These are phyloP conservation scores for Quercus phellos DNA, from an alignment of 331 rosid species.

Conservation along the genomic window DNA sequence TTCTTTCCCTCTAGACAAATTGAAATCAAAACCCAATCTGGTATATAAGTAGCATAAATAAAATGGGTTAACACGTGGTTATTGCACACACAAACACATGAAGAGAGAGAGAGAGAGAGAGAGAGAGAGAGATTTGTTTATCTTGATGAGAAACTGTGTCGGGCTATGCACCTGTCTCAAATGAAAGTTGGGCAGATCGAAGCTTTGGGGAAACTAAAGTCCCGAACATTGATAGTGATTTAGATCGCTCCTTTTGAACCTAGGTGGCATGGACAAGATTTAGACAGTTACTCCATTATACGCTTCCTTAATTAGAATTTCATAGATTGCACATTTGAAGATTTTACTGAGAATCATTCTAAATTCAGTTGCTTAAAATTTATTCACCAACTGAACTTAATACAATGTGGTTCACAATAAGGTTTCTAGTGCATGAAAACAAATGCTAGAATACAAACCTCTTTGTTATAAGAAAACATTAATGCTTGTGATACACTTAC, in stretches of 20 bases:
- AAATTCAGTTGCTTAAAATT: conserved; percentile 4
- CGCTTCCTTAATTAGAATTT: conserved; percentile 1
- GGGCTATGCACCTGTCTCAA: conserved; percentile 57
- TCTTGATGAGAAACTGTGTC: not conserved
- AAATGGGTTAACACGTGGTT: not conserved
- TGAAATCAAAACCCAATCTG: not conserved
- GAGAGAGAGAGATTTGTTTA: conserved; percentile 9
- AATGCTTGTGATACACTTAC: conserved; percentile 30
- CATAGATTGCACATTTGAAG: not conserved
- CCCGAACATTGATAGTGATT: conserved; percentile 64
- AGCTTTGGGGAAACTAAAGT: conserved; percentile 88
- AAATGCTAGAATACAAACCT: conserved; percentile 15
- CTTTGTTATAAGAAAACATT: not conserved
- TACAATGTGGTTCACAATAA: not conserved
- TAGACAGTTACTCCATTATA: conserved; percentile 9
- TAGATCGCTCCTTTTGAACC: conserved; percentile 63
- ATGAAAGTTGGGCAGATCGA: conserved; percentile 74
- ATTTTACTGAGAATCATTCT: not conserved
- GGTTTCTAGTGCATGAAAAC: conserved; percentile 7
- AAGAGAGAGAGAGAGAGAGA: not conserved
- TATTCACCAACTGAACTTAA: conserved; percentile 5
- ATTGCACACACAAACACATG: not conserved
- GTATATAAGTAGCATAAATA: not conserved
- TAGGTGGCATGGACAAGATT: conserved; percentile 20
- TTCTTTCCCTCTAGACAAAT: not conserved